Evolutionary conservation across 2,329 filamentous ascomycete genomes (phyloP).

Genomic region (Aureobasidium zeae): DNA sequence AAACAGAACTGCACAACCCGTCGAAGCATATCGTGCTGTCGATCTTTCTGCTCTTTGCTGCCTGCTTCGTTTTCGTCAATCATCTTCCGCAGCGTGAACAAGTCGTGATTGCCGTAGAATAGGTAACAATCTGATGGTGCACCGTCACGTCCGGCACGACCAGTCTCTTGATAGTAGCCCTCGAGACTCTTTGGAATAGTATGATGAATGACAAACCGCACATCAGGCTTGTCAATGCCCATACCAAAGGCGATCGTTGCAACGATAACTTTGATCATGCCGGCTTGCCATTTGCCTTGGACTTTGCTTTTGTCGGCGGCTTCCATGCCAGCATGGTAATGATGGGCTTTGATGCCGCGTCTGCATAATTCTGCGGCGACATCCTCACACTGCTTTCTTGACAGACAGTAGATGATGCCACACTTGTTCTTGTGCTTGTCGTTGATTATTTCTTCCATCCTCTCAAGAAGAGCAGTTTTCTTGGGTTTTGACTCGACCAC

Average conservation of each 20-base stretch:
- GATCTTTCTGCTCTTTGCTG: conserved; percentile 66
- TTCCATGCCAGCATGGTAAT: conserved; percentile 79
- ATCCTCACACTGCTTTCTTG: conserved; percentile 70
- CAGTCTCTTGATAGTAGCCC: conserved; percentile 97
- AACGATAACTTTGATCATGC: conserved; percentile 77
- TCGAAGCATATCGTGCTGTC: conserved; percentile 76
- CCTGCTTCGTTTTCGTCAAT: conserved; percentile 68
- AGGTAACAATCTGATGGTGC: conserved; percentile 80
- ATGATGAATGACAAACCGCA: conserved; percentile 92
- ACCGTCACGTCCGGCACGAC: conserved; percentile 85
- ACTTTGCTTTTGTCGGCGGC: conserved; percentile 58
- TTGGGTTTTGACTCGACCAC: conserved; percentile 67
- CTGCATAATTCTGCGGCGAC: conserved; percentile 61
- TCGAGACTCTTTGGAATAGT: conserved; percentile 89
- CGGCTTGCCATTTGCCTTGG: conserved; percentile 75
- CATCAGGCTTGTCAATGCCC: conserved; percentile 98
- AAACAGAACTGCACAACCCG: conserved; percentile 82
- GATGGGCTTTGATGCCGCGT: conserved; percentile 60
- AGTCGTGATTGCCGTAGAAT: conserved; percentile 76
- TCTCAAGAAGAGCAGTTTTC: conserved; percentile 43
- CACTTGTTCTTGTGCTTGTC: conserved; percentile 60
- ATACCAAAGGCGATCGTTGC: conserved; percentile 98
- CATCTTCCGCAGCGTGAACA: conserved; percentile 63
- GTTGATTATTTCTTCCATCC: conserved; percentile 59
- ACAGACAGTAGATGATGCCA: conserved; percentile 90